Evolutionary conservation across 176 grass and related monocot species (phyloP).

Genomic region (Oryza punctata): DNA sequence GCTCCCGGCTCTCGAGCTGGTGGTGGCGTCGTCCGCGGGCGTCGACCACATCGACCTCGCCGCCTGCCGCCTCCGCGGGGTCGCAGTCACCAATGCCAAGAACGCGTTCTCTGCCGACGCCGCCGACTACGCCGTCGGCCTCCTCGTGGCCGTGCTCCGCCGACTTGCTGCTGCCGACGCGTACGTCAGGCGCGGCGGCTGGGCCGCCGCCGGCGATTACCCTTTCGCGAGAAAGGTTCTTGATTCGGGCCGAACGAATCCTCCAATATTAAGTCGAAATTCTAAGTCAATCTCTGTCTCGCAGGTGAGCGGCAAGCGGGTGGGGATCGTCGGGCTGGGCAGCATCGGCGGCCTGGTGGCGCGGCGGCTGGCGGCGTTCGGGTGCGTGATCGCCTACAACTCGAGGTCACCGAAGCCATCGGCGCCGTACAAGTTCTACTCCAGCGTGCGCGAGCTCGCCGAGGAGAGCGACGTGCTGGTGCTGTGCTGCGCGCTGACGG

Average conservation of each 20-base stretch:
- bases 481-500: conserved; percentile 55
- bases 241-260: too few species aligned
- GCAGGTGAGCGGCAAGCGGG: conserved; percentile 68
- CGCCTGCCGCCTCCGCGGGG: conserved; percentile 43
- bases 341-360: conserved; percentile 62
- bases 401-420: conserved; percentile 44
- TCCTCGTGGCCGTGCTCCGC: conserved; percentile 34
- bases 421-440: conserved; percentile 35
- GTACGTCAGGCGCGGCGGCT: conserved; percentile 25
- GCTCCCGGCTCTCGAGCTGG: conserved; percentile 45
- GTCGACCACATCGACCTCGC: conserved; percentile 62
- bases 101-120: conserved; percentile 37
- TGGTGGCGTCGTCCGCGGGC: conserved; percentile 41
- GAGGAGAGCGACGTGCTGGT: conserved; percentile 53
- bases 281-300: neutral
- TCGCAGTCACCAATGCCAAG: conserved; percentile 39
- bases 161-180: conserved; percentile 29
- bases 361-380: conserved; percentile 57
- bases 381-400: conserved; percentile 53
- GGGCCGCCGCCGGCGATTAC: conserved; percentile 24
- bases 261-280: too few species aligned
- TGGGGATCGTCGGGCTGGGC: conserved; percentile 72
- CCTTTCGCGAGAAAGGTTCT: conserved; percentile 38
- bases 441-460: conserved; percentile 37
- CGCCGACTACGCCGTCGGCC: conserved; percentile 45